Base-by-base conservation (phyloP, 805 yeast genomes). In the Myxozyma mucilagina region DNA sequence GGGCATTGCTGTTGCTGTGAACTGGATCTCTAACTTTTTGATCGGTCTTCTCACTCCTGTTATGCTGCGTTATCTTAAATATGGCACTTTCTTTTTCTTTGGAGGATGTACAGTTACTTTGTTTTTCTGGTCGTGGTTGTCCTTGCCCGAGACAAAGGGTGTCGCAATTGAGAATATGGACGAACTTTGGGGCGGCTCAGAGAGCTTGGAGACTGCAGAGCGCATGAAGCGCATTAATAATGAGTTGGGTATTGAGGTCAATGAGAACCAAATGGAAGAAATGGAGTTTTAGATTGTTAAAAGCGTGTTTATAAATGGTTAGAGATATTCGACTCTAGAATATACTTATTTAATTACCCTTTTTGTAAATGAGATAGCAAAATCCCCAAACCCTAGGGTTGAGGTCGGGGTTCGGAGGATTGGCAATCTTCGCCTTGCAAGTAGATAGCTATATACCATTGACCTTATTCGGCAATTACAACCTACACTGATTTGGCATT, bases 151-250 rank as follows among this genome's bases (percentile, higher is more conserved):
- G 56, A 89, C 96, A 0, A 86, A 84, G 68, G 96, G 96, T 0
- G 77, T 89, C 54, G 83, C 85, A 68, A 80, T 90, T 71, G 96
- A 90, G 74, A 90, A 90, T 67, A 86, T 90, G 56, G 92, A 90
- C 71, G 85, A 84, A 53, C 88, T 89, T 77, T 89, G 68, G 67
- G 66, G 66, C 18, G 68, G 63, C 16, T 47, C 53, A 35, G 66
- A 62, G 45, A 55, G 63, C 31, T 36, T 36, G 41, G 64, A 59
- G 42, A 47, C 59, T 7, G 58, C 57, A 4, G 63, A 59, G 20
- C 42, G 66, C 14, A 59, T 62, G 60, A 52, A 18, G 18, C 56
- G 64, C 2, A 59, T 62, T 20, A 34, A 53, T 16, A 38, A 41
- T 16, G 56, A 62, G 53, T 45, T 61, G 35, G 47, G 49, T 14